Conservation (phyloP, 2,329 filamentous ascomycete genomes). For the Leptosphaerulina australis region DNA sequence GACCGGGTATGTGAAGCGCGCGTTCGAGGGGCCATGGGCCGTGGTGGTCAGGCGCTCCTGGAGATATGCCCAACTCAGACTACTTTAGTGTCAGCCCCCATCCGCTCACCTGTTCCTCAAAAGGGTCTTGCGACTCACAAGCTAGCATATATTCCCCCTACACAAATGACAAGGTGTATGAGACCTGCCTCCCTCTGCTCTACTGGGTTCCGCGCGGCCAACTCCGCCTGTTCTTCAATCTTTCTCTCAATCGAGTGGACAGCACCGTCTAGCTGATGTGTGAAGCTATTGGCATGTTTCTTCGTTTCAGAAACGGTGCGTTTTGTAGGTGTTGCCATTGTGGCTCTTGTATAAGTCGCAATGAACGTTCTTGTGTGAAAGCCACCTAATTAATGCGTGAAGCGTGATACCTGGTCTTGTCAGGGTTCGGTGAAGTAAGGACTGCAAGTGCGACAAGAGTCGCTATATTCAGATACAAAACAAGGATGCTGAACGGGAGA, state of each 20-base stretch:
- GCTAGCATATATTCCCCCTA: constrained; percentile 94
- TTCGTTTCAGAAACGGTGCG: constrained; percentile 37
- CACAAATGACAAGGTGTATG: constrained; percentile 79
- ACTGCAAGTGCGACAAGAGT: neutral
- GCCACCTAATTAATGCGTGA: too few relatives aligned
- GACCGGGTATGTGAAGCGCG: constrained; percentile 87
- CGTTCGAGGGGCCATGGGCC: constrained; percentile 68
- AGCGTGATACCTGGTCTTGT: too few relatives aligned
- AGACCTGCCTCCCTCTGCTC: constrained; percentile 61
- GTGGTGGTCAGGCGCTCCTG: constrained; percentile 98
- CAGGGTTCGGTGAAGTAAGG: neutral
- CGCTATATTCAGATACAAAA: neutral
- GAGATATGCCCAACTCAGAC: constrained; percentile 92
- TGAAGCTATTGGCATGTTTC: constrained; percentile 30
- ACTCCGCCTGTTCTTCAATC: constrained; percentile 40
- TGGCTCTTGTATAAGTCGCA: neutral
- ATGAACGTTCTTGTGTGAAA: too few relatives aligned
- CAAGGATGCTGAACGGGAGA: neutral
- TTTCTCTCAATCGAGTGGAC: constrained; percentile 39
- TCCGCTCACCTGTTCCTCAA: neutral
- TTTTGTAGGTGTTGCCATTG: constrained; percentile 41
- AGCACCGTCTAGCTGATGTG: constrained; percentile 32
- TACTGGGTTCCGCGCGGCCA: constrained; percentile 40
- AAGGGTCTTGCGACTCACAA: constrained; percentile 66
- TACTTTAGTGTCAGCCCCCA: constrained; percentile 28